phyloP scores from a whole-genome alignment of 306 rosid genomes.

The Dryas octopetala region DNA sequence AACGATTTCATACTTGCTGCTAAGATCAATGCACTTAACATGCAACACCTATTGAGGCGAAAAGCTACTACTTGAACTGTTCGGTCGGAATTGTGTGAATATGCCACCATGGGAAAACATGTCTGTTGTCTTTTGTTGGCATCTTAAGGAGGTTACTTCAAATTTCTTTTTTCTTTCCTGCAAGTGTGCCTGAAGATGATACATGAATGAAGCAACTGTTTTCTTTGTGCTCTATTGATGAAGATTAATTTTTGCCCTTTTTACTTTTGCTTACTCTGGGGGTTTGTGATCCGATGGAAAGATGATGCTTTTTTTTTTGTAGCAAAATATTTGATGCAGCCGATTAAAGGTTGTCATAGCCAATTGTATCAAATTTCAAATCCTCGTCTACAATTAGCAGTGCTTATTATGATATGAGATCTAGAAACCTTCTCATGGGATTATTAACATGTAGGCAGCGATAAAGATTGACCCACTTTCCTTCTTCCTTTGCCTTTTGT shows the following conservation, averaged over 20 bases:
- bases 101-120: neutral
- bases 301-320: too few relatives aligned
- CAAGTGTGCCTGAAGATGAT: neutral
- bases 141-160: neutral
- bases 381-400: neutral
- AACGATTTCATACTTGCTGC: constrained; percentile 95
- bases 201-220: neutral
- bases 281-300: too few relatives aligned
- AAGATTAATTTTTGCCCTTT: too few relatives aligned
- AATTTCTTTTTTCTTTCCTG: neutral
- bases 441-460: neutral
- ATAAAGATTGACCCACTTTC: neutral
- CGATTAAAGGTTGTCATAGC: too few relatives aligned
- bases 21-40: constrained; percentile 55
- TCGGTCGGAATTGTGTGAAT: neutral
- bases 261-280: too few relatives aligned
- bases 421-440: neutral
- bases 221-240: neutral
- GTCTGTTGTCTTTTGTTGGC: neutral
- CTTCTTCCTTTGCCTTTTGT: neutral
- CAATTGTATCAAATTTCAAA: too few relatives aligned
- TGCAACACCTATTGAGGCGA: constrained; percentile 54
- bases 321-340: too few relatives aligned
- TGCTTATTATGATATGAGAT: neutral
- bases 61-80: constrained; percentile 37